Conservation (phyloP, 2,329 filamentous ascomycete species). For the Harringtonia lauricola region DNA sequence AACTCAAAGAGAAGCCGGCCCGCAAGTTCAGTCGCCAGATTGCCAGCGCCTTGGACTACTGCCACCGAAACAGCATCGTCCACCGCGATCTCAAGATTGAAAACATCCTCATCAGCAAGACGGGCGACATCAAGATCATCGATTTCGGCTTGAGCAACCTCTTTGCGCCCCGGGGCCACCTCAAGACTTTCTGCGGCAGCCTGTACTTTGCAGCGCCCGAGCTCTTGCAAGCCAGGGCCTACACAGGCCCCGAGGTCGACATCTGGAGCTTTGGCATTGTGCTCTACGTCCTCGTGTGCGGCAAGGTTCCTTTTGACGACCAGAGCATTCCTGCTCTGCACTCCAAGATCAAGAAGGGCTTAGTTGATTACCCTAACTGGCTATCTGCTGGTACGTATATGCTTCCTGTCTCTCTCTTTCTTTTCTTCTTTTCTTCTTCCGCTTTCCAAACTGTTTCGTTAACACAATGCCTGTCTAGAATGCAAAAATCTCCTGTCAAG, state of each 20-base stretch:
- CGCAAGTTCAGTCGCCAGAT: conserved; percentile 97
- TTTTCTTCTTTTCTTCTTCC: background rate
- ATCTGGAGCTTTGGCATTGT: conserved; percentile 99
- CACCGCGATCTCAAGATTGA: conserved; percentile 97
- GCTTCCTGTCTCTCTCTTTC: background rate
- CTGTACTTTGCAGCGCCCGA: conserved; percentile 96
- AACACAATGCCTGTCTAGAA: conserved; percentile 42
- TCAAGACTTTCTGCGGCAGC: conserved; percentile 97
- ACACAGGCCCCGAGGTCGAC: conserved; percentile 93
- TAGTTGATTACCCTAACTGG: conserved; percentile 93
- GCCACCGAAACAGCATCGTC: conserved; percentile 95
- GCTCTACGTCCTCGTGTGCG: conserved; percentile 90
- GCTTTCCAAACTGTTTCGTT: conserved; percentile 21
- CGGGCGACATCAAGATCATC: conserved; percentile 97
- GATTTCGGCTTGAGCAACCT: conserved; percentile 97
- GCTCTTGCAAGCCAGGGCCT: conserved; percentile 82
- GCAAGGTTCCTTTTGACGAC: conserved; percentile 96
- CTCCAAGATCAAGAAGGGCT: conserved; percentile 95
- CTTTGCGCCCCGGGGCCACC: conserved; percentile 71
- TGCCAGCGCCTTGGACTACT: conserved; percentile 91
- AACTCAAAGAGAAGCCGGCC: conserved; percentile 95
- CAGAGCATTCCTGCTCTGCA: conserved; percentile 98
- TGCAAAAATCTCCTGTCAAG: conserved; percentile 86
- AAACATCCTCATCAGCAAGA: conserved; percentile 98
- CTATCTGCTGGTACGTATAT: conserved; percentile 69